Evolutionary conservation across 176 grass and related monocot genomes (phyloP), one percentile per base, ranked within the genome.

Genomic region (Alloteropsis semialata): DNA sequence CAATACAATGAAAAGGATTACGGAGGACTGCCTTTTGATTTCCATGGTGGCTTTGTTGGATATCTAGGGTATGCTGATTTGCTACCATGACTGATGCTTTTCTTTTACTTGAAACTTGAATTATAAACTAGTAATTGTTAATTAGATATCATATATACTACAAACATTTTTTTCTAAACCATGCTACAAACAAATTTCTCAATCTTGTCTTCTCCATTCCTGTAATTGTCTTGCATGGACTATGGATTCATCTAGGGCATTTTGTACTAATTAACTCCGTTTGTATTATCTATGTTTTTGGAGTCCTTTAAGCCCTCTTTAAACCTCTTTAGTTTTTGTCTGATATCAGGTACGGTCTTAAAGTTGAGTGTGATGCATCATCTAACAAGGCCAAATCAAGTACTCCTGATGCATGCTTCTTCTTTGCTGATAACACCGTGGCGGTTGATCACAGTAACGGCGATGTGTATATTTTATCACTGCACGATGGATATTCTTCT

Each of bases 391-490:
- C 88, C 78, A 93, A 88, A 90, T 98, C 93, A 88, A 92, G 57
- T 37, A 83, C 93, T 88, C 93, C 96, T 72, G 96, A 99, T 87
- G 92, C 96, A 41, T 98, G 96, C 88, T 86, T 99, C 72, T 92
- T 96, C 85, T 99, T 99, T 87, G 86, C 85, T 21, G 96, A 93
- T 77, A 96, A 96, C 72, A 74, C 91, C 74, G 65, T 96, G 69
- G 96, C 84, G 37, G 77, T 93, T 11, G 96, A 99, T 88, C 93
- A 96, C 70, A 77, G 51, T 32, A 93, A 83, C 76, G 92, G 93
- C 30, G 93, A 99, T 74, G 80, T 94, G 43, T 99, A 99, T 83
- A 77, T 98, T 84, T 76, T 99, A 27, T 92, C 91, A 10, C 24
- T 99, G 79, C 82, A 82, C 45, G 79, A 92, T 66, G 76, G 66